phyloP scores from a whole-genome alignment of 1,139 yeast genomes.

The Pichia sp. region DNA sequence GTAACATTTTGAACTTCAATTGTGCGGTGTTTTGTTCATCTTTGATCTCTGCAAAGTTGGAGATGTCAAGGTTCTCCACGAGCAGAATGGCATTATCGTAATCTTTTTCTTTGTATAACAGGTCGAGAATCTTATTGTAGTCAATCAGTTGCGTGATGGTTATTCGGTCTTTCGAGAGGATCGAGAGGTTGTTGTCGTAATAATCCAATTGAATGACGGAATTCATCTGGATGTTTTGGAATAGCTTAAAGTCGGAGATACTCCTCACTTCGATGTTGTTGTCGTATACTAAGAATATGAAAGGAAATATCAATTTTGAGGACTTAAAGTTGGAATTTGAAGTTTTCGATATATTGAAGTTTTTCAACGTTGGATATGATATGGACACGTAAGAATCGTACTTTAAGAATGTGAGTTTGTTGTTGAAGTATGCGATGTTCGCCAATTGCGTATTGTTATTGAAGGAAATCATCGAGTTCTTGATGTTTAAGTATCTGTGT shows the following conservation, averaged over 20 bases:
- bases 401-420: conserved; percentile 13
- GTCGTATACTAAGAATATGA: conserved; percentile 42
- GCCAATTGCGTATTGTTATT: conserved; percentile 7
- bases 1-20: conserved; percentile 34
- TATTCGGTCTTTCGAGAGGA: conserved; percentile 34
- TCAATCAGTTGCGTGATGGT: conserved; percentile 35
- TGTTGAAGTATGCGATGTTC: conserved; percentile 2
- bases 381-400: conserved; percentile 6
- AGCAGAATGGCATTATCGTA: conserved; percentile 44
- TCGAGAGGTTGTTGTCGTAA: neutral
- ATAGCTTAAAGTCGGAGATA: conserved; percentile 40
- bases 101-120: conserved; percentile 35
- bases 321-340: conserved; percentile 33
- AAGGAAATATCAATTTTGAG: conserved; percentile 44
- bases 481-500: conserved; percentile 1
- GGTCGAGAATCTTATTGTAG: conserved; percentile 43
- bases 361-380: neutral
- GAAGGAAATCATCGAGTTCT: conserved; percentile 6
- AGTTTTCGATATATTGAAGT: neutral
- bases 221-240: conserved; percentile 40
- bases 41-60: conserved; percentile 20
- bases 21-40: conserved; percentile 20
- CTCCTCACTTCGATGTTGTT: conserved; percentile 45
- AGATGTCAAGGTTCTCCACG: conserved; percentile 34
- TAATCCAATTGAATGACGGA: conserved; percentile 33